Evolutionary conservation across 78 protist species (phyloP), one percentile per base, ranked within the genome.

Genomic region (Speleostelium caveatum): DNA sequence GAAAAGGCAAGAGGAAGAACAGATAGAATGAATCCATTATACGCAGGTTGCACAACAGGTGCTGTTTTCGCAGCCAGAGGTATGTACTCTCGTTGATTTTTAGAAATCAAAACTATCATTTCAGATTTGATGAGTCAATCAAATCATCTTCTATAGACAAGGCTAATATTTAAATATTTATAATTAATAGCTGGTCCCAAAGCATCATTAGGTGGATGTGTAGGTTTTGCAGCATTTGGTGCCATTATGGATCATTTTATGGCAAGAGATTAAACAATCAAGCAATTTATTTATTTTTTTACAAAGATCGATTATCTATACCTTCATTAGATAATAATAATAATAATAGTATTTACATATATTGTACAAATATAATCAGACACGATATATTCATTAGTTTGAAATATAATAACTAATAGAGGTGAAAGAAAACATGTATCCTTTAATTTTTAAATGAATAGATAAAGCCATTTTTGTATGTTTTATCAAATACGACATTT

Each of bases 171-270:
- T 49, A 12, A 42, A 33, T 63, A 2, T 35, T 51, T n/a, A 22
- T 35, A 28, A 2, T 35, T 26, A 39, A 24, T 41, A 79, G 90
- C 90, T 59, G 90, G 90, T 39, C 90, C 90, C 7, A n/a, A 68
- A 55, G 90, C 90, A 2, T 68, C 90, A 26, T 69, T 28, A 8
- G 90, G 90, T 69, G 90, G 90, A 67, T 83, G 90, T 83, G 78
- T 83, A 33, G 90, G 90, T 83, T 83, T 83, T 83, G 90, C 90
- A 12, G 22, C 69, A 36, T 83, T 83, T 83, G 90, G 90, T 56
- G 75, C 66, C 26, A 42, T 83, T 8, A 83, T 83, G 90, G 90
- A 83, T 59, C 90, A 83, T 59, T 83, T 83, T 59, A 69, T 83
- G 90, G 28, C 59, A 49, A 58, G 35, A 36, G 67, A 77, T 77